Evolutionary conservation across 2,329 filamentous ascomycete species (phyloP).

Genomic region (Ceratocystis albifundus): DNA sequence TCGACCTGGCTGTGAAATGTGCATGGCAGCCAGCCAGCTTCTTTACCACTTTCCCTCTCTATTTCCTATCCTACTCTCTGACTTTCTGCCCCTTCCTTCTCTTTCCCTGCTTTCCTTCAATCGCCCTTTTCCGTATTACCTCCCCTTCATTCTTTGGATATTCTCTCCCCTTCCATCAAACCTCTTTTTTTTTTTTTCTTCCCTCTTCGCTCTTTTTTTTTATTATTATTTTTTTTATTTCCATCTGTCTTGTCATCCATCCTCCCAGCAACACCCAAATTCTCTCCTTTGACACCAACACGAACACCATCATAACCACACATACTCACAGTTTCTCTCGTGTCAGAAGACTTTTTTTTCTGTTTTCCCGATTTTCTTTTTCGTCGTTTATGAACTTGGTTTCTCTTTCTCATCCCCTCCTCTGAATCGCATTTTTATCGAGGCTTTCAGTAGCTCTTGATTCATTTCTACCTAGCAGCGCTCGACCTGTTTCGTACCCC

Average conservation of each 20-base stretch:
- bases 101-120: neutral
- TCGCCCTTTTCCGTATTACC: conserved; percentile 17
- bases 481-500: conserved; percentile 14
- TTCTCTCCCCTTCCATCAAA: conserved; percentile 23
- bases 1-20: conserved; percentile 4
- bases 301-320: neutral
- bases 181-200: conserved; percentile 21
- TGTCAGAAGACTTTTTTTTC: conserved; percentile 3
- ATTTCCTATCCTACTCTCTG: neutral
- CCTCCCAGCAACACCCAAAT: conserved; percentile 10
- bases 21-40: conserved; percentile 16
- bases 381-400: conserved; percentile 13
- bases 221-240: neutral
- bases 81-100: conserved; percentile 10
- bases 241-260: conserved; percentile 11
- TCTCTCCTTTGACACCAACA: conserved; percentile 5
- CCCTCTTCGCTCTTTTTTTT: conserved; percentile 12
- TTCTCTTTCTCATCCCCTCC: conserved; percentile 5
- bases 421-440: conserved; percentile 12
- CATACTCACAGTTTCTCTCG: neutral
- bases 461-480: conserved; percentile 11
- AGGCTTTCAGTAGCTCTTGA: conserved; percentile 23
- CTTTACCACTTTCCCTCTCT: conserved; percentile 5
- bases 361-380: conserved; percentile 3
- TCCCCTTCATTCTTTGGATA: conserved; percentile 17